Base-by-base conservation (phyloP, 768 basidiomycete species). In the Tephrocybe rancida region DNA sequence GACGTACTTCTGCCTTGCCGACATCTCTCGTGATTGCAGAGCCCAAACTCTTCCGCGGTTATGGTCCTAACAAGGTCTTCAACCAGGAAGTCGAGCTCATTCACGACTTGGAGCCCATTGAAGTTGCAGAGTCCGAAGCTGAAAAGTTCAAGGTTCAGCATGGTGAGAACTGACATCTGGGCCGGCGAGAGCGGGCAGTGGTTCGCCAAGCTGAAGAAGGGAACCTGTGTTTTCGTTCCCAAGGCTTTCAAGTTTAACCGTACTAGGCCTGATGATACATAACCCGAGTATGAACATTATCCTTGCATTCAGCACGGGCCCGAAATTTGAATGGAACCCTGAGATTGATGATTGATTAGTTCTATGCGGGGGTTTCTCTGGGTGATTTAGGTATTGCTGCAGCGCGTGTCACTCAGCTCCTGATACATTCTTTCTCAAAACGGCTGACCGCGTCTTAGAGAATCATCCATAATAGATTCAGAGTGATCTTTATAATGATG, bases 191-290 rank as follows among this genome's bases (percentile, higher is more conserved):
- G 88, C 13, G 93, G 90, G n/a, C 92, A 96, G 67, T 97, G 90
- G 92, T 94, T 92, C 64, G 95, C 95, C 67, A 97, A 98, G 74
- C 87, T 98, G 80, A 98, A 98, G 87, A 96, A 92, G 73, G 97
- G 97, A 46, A 94, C 97, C 10, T 87, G 92, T 41, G 78, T 99
- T 56, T 80, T 87, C 59, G 86, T 98, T 38, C 96, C 97, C 45
- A 99, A 99, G 75, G 90, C 96, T 2, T 87, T 98, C 83, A 84
- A 81, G 61, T 98, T 98, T 81, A 92, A 86, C 66, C 91, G 96
- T 45, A 83, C 90, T n/a, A n/a, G n/a, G n/a, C n/a, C n/a, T n/a
- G n/a, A n/a, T n/a, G n/a, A n/a, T n/a, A n/a, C n/a, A n/a, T n/a
- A n/a, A n/a, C n/a, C n/a, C n/a, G n/a, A n/a, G n/a, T n/a, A n/a